Percentiles rank a stretch among this genome's conserved stretches.
Conservation (phyloP, 2,329 filamentous ascomycete genomes). For the Ophiostoma perfectum region DNA sequence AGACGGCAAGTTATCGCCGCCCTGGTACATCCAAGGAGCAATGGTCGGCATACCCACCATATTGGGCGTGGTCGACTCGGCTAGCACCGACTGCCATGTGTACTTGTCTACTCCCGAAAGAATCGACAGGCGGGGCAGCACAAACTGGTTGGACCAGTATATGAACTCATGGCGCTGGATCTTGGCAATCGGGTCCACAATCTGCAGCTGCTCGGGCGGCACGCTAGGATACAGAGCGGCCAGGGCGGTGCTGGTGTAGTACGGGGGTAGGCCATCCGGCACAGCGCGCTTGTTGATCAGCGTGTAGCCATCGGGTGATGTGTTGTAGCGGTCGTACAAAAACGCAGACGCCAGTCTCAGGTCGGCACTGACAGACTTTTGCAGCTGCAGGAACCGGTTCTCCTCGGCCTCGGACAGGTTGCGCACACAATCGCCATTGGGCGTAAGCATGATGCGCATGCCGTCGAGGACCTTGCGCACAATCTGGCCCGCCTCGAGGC, state of each 20-base stretch:
- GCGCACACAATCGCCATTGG: constrained; percentile 70
- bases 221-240: constrained; percentile 4
- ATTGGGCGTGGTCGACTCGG: constrained; percentile 29
- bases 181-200: constrained; percentile 54
- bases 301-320: constrained; percentile 50
- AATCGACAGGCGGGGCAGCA: constrained; percentile 55
- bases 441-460: constrained; percentile 65
- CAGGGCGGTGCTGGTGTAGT: constrained; percentile 45
- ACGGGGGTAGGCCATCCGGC: constrained; percentile 57
- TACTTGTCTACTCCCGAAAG: constrained; percentile 42
- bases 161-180: constrained; percentile 62
- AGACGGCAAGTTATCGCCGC: constrained; percentile 22
- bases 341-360: constrained; percentile 52
- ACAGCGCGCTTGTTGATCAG: constrained; percentile 61
- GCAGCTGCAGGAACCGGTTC: constrained; percentile 62
- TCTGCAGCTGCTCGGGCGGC: constrained; percentile 13
- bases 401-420: constrained; percentile 65
- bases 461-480: constrained; percentile 60
- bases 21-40: constrained; percentile 49
- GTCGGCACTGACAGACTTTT: constrained; percentile 50
- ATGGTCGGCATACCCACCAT: constrained; percentile 46
- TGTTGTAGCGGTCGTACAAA: constrained; percentile 50
- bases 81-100: constrained; percentile 31
- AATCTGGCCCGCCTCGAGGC: constrained; percentile 51
- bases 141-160: constrained; percentile 64